phyloP scores from a whole-genome alignment of 495 filamentous ascomycete genomes.

The Neurospora sp. region DNA sequence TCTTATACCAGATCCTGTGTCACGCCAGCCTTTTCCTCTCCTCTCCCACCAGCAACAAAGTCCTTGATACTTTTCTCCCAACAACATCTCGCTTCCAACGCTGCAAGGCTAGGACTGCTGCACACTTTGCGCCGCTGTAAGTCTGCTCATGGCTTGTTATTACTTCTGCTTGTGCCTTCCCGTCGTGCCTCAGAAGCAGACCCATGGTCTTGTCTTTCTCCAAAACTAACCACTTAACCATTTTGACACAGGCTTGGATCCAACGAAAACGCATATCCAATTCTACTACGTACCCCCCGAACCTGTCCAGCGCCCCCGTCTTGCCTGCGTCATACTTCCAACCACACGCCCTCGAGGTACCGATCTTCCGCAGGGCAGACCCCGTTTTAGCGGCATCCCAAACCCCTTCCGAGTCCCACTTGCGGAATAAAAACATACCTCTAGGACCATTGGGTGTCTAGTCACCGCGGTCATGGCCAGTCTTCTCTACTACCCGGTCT shows the following conservation, averaged over 20 bases:
- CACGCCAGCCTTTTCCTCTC: neutral
- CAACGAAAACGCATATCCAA: neutral
- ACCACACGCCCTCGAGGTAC: neutral
- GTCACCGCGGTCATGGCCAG: conserved; percentile 13
- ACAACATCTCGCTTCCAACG: neutral
- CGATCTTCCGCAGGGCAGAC: neutral
- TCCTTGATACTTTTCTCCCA: neutral
- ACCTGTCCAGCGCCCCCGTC: neutral
- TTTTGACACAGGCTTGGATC: neutral
- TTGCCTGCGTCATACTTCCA: neutral
- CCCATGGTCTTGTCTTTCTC: neutral
- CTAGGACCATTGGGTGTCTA: neutral
- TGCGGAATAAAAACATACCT: neutral
- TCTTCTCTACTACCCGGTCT: conserved; percentile 34
- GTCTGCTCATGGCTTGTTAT: neutral
- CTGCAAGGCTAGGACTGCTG: neutral
- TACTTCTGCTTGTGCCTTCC: neutral
- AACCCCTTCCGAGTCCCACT: neutral
- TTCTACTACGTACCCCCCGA: neutral
- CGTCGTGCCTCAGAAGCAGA: neutral
- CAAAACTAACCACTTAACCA: neutral
- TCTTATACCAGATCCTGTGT: neutral
- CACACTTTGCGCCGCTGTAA: neutral
- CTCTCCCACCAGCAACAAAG: neutral
- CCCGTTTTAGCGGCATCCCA: neutral